Base-by-base conservation (phyloP, 2,329 filamentous ascomycete species). In the Akanthomyces uredinophilus region DNA sequence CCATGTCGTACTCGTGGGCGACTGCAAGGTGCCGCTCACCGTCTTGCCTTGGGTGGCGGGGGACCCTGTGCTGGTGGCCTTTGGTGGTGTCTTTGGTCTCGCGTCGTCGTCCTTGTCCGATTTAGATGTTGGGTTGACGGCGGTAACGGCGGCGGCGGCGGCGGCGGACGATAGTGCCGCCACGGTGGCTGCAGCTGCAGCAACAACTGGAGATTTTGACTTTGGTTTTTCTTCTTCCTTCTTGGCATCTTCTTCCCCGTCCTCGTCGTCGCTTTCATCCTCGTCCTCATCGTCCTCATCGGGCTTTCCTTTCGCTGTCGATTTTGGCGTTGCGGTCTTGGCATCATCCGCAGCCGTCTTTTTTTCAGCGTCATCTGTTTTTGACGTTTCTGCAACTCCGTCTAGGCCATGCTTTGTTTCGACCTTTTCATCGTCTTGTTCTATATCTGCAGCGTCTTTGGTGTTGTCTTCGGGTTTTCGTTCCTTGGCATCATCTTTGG, bases 1-100 rank as follows among this genome's bases (percentile, higher is more conserved):
- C 77, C 76, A 78, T 16, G 74, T 73, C 2, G 73, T 73, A 14
- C 73, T 71, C 13, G 74, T 78, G 2, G 78, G 77, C 2, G 77
- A 78, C 64, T 79, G 78, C 32, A 79, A 70, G n/a, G 73, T 27
- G 7, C 37, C 37, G 16, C 27, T 47, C 13, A 1, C 14, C 5
- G 20, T 18, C 24, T 60, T 60, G 16, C 27, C 20, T 13, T 39
- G 27, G 20, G 35, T 20, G 18, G 56, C 16, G 35, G 49, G n/a
- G 3, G 14, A n/a, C 5, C 5, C 2, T 18, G 49, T 5, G 29
- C 4, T 22, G 20, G 51, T 2, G 11, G 50, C 20, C 8, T 54
- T 43, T 22, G 59, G 5, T 8, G 59, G 59, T 2, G 59, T 55
- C 41, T 49, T 54, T 39, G 50, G 50, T 54, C 39, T 29, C 20